Evolutionary conservation across 192 early-diverging fungal genomes (phyloP), one percentile per base, ranked within the genome.

Genomic region (Mortierella hygrophila): DNA sequence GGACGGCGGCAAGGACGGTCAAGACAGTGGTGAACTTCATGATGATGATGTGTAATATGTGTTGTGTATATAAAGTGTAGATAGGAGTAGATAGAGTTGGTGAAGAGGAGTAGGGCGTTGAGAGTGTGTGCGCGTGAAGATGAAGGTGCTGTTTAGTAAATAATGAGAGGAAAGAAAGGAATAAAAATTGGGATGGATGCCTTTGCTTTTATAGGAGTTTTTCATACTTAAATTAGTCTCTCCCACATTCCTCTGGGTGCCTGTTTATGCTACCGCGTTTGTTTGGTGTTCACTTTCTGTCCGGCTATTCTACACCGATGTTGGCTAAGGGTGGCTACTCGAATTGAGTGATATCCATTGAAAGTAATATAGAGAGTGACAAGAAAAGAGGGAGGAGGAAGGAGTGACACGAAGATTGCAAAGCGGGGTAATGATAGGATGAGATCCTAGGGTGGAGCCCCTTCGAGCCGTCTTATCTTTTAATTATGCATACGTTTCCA

Each of bases 21-120:
- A 84, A 47, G 29, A 75, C 72, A 16, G 52, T 35, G 16, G 77
- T 70, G 65, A 79, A 72, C 77, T 79, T 84, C 82, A 79, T 84
- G 35, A 23, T 80, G 68, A 16, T 26, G 10, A 13, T 60, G 13
- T 54, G 37, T 5, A 26, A 38, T 52, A 44, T 47, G 32, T n/a
- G 3, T 1, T n/a, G 37, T 46, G 40, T 16, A 55, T 29, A 55
- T 26, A 47, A 74, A 54, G 32, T 52, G 52, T 18, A 73, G 21
- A 29, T n/a, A 42, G 6, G 11, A 4, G 5, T 47, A 73, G 72
- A 73, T 18, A 3, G 46, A 47, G 26, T 11, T 32, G 29, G 52
- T 9, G 42, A 41, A 42, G 70, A 20, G 0, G 8, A 21, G 37
- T 23, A 23, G 16, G 40, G 7, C 23, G 40, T 21, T 37, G 37